Evolutionary conservation across 768 basidiomycete genomes (phyloP).

Genomic region (Leccinellum luteum): DNA sequence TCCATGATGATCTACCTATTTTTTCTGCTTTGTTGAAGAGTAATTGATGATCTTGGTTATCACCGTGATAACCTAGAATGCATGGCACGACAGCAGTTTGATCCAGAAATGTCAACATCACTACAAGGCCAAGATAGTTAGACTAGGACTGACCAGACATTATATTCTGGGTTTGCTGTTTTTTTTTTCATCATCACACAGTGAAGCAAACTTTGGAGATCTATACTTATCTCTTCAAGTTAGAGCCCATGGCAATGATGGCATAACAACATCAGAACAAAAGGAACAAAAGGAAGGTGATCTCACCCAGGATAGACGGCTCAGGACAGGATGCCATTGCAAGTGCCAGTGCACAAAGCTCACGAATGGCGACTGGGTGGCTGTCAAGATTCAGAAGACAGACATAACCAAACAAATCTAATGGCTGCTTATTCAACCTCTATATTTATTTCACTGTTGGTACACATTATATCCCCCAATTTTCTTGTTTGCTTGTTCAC

Average conservation of each 20-base stretch:
- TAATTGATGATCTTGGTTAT: constrained; percentile 71
- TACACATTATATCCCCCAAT: no score
- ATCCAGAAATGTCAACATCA: constrained; percentile 5
- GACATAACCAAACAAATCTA: no score
- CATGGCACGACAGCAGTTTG: constrained; percentile 87
- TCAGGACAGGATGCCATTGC: no score
- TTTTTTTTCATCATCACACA: not conserved
- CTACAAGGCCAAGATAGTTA: not conserved
- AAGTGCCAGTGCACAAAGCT: no score
- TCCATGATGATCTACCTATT: constrained; percentile 49
- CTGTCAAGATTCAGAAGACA: no score
- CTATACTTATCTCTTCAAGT: constrained; percentile 66
- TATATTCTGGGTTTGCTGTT: constrained; percentile 89
- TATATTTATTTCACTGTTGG: no score
- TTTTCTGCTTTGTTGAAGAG: constrained; percentile 66
- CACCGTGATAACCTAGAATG: constrained; percentile 91
- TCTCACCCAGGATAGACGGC: no score
- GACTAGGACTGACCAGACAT: constrained; percentile 61
- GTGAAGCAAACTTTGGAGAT: not conserved
- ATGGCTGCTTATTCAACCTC: no score
- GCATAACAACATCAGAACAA: no score
- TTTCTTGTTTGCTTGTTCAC: no score
- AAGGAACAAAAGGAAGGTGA: no score
- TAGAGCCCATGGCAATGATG: constrained; percentile 95
- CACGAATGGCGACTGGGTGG: no score